These are phyloP conservation scores for Aspergillus incahuasiensis DNA, from an alignment of 495 filamentous ascomycete species.

Conservation along the genomic window DNA sequence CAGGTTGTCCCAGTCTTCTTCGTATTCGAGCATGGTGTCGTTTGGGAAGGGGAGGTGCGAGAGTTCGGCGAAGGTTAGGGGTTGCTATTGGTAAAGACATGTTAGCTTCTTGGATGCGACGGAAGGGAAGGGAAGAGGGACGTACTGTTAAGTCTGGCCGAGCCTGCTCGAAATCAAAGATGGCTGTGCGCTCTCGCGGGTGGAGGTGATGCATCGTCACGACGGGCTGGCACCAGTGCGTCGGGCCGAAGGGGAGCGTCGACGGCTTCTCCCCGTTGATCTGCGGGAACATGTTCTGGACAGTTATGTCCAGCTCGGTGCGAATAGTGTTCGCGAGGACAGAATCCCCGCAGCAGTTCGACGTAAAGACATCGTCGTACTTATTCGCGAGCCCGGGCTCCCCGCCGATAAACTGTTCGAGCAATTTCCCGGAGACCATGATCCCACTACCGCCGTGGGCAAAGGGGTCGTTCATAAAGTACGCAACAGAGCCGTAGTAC, in stretches of 20 bases:
- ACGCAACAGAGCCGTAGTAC: conserved; percentile 48
- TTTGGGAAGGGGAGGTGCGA: conserved; percentile 37
- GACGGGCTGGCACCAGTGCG: conserved; percentile 56
- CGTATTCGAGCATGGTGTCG: conserved; percentile 24
- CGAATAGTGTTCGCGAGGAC: conserved; percentile 42
- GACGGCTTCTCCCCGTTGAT: conserved; percentile 45
- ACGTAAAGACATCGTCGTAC: conserved; percentile 27
- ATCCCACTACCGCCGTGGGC: conserved; percentile 51
- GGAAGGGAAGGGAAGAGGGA: neutral
- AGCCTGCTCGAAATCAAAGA: conserved; percentile 51
- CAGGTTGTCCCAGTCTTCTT: conserved; percentile 48
- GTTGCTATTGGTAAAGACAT: conserved; percentile 15
- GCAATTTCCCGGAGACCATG: conserved; percentile 43
- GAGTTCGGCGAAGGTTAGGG: conserved; percentile 41
- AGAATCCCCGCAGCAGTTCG: conserved; percentile 45
- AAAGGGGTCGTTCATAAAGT: conserved; percentile 40
- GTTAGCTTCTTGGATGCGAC: neutral
- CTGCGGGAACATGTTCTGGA: conserved; percentile 46
- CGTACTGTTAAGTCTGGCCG: conserved; percentile 19
- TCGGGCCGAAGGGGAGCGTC: conserved; percentile 36
- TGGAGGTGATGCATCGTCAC: conserved; percentile 60
- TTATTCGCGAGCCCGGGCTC: conserved; percentile 23
- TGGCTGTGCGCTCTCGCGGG: conserved; percentile 42
- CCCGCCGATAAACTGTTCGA: conserved; percentile 27
- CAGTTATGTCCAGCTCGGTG: conserved; percentile 31